Evolutionary conservation across 2,329 filamentous ascomycete species (phyloP), one percentile per base, ranked within the genome.

Genomic region (Penicillium brasilianum): DNA sequence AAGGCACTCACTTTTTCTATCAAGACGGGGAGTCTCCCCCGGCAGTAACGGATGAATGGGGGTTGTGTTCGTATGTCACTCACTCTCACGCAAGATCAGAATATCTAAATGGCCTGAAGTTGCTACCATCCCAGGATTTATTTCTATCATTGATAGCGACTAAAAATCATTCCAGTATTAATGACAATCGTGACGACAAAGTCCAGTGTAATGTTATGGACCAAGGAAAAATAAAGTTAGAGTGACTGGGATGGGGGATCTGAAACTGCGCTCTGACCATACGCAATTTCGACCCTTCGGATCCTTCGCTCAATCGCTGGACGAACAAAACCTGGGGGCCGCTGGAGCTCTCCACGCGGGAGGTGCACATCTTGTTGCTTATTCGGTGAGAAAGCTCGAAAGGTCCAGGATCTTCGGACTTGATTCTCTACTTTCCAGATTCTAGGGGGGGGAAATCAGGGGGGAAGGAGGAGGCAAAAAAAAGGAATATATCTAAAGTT

Each of bases 171-270:
- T 8, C 44, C 14, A 48, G 22, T 48, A 28, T 48, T 18, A 28
- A 28, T 28, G 3, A 28, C 25, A 6, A 28, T 28, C 6, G 30
- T 30, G 44, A 48, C 14, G 25, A 48, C 44, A 48, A 7, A 28
- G 22, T 46, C 41, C 28, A 16, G 30, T 13, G 18, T 16, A 28
- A 49, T 34, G 32, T 55, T 6, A 37, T n/a, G n/a, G n/a, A n/a
- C n/a, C 18, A 22, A 46, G 39, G 55, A 58, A 59, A 64, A 65
- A 59, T 63, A 61, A 59, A 65, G 63, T 65, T 65, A 59, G 56
- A 59, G 53, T 57, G 55, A 54, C 53, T 57, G 36, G 46, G 43
- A 54, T 50, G 30, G 52, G 59, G 59, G 59, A 60, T 65, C 60
- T 61, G 60, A 65, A 63, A 65, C 62, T 58, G 57, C 57, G 55